Evolutionary conservation across 163 green algal species (phyloP).

Genomic region (Prototheca wickerhamii): DNA sequence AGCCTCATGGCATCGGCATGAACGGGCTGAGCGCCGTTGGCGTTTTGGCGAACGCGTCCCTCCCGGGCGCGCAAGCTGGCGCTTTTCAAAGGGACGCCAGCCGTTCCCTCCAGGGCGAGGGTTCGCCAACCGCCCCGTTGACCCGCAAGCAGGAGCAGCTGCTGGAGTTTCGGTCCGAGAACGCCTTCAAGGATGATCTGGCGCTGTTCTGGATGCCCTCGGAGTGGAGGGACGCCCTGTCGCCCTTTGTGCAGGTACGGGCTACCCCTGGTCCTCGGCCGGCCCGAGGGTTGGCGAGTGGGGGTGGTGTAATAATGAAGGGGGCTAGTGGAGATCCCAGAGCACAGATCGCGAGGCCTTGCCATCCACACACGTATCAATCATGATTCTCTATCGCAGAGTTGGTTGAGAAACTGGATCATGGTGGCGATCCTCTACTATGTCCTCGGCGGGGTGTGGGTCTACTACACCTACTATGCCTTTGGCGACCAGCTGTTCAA

Average conservation of each 20-base stretch:
- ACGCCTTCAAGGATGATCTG: constrained; percentile 75
- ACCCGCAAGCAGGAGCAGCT: neutral
- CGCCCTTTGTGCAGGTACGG: constrained; percentile 23
- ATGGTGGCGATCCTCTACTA: constrained; percentile 62
- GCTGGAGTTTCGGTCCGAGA: constrained; percentile 46
- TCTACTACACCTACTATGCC: constrained; percentile 69
- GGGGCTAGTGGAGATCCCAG: neutral
- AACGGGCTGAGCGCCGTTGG: no score
- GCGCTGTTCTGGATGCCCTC: constrained; percentile 54
- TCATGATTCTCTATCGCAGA: constrained; percentile 39
- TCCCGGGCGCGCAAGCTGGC: no score
- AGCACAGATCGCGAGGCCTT: neutral
- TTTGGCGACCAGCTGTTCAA: constrained; percentile 57
- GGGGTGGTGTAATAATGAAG: no score
- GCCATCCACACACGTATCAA: no score
- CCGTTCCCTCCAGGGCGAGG: no score
- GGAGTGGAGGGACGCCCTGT: constrained; percentile 28
- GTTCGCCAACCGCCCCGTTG: neutral
- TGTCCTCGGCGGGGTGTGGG: constrained; percentile 50
- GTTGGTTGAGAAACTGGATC: constrained; percentile 69
- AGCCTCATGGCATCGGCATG: no score
- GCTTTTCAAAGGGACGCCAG: no score
- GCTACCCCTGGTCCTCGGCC: neutral
- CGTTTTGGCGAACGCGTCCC: no score
- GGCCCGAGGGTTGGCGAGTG: no score